These are phyloP conservation scores for Pistacia integerrima DNA, from an alignment of 345 rosid species.

Conservation along the genomic window DNA sequence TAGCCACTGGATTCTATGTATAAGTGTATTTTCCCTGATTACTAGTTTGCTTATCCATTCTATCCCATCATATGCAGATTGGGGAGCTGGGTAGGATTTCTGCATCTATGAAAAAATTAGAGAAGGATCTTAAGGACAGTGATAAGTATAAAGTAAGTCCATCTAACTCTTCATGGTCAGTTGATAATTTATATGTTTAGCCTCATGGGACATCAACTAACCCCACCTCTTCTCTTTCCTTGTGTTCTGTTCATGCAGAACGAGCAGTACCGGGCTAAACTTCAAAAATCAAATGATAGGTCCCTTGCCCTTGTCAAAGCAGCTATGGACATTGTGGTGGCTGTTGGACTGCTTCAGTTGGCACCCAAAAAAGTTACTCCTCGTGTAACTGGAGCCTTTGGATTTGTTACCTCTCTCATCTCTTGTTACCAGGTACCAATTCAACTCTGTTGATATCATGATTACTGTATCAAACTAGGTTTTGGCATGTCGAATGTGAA, in stretches of 20 bases:
- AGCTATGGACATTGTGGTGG: constrained; percentile 84
- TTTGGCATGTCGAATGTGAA: neutral
- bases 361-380: constrained; percentile 85
- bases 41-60: neutral
- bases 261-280: constrained; percentile 71
- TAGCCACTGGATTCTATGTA: neutral
- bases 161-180: neutral
- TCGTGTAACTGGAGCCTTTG: constrained; percentile 89
- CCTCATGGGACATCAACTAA: neutral
- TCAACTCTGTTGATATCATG: neutral
- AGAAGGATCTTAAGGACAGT: constrained; percentile 66
- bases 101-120: constrained; percentile 73
- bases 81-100: constrained; percentile 92
- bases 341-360: constrained; percentile 84
- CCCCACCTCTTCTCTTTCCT: neutral
- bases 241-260: constrained; percentile 43
- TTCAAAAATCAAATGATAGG: constrained; percentile 81
- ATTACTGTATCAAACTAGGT: neutral
- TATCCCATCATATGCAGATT: constrained; percentile 39
- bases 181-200: neutral
- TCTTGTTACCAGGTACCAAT: constrained; percentile 89
- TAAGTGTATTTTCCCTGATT: neutral
- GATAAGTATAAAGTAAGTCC: constrained; percentile 63
- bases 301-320: constrained; percentile 80
- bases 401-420: constrained; percentile 79